Evolutionary conservation across 352 stramenopile genomes (phyloP).

Genomic region (Globisporangium spiculum): DNA sequence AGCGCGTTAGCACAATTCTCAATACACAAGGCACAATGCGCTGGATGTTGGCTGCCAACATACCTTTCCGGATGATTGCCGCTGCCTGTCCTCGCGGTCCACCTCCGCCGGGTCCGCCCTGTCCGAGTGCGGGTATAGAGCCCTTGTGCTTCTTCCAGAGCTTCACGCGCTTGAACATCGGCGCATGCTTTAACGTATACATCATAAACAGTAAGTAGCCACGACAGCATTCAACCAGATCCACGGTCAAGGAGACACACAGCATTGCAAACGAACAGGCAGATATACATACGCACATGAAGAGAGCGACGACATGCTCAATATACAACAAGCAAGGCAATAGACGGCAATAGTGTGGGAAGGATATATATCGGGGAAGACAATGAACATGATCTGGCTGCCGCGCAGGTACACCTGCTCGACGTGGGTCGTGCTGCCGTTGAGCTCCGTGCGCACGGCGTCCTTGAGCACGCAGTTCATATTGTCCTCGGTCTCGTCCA

Average conservation of each 20-base stretch:
- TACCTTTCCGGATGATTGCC: constrained; percentile 80
- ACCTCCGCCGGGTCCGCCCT: constrained; percentile 55
- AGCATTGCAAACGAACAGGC: constrained; percentile 25
- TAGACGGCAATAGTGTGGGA: constrained; percentile 16
- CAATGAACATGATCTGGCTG: constrained; percentile 86
- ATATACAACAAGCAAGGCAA: neutral
- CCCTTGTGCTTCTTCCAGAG: constrained; percentile 89
- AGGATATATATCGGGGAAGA: constrained; percentile 90
- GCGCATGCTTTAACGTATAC: constrained; percentile 81
- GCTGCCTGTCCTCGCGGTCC: constrained; percentile 69
- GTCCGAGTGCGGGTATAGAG: constrained; percentile 62
- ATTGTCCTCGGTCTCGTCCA: constrained; percentile 89
- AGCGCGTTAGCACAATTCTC: neutral
- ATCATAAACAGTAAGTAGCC: constrained; percentile 12
- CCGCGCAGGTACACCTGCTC: constrained; percentile 85
- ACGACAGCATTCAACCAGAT: constrained; percentile 14
- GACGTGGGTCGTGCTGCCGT: constrained; percentile 75
- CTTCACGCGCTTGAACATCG: constrained; percentile 88
- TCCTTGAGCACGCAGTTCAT: constrained; percentile 91
- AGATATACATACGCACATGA: neutral
- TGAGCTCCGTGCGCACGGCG: constrained; percentile 76
- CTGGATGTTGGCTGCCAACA: neutral
- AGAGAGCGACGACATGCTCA: neutral
- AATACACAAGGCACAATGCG: neutral
- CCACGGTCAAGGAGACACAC: constrained; percentile 24